Evolutionary conservation across 805 yeast genomes (phyloP).

Genomic region (Starmerella bombicola): DNA sequence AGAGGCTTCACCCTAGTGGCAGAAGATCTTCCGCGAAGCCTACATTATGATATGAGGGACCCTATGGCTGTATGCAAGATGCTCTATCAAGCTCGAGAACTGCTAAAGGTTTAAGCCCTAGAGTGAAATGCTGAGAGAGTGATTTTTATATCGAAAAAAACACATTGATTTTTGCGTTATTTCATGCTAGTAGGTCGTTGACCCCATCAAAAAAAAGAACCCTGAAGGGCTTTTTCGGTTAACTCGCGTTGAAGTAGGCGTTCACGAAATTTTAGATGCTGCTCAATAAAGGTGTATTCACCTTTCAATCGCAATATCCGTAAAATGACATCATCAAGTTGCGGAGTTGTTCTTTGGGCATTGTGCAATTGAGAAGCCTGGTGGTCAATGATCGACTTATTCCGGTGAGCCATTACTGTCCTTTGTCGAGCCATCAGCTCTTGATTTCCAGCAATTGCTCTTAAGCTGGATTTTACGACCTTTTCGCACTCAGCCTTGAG

Average conservation of each 20-base stretch:
- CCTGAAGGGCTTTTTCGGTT: conserved; percentile 35
- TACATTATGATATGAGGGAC: neutral
- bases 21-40: neutral
- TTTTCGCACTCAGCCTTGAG: conserved; percentile 49
- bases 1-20: neutral
- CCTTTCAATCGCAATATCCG: conserved; percentile 59
- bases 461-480: conserved; percentile 40
- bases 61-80: neutral
- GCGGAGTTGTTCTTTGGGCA: conserved; percentile 36
- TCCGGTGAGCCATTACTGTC: conserved; percentile 62
- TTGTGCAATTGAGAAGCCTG: conserved; percentile 37
- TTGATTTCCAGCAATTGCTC: conserved; percentile 33
- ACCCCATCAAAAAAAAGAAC: conserved; percentile 14
- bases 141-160: neutral
- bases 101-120: neutral
- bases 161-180: no score
- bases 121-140: no score
- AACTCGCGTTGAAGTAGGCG: conserved; percentile 42
- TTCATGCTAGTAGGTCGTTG: no score
- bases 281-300: conserved; percentile 45
- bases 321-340: conserved; percentile 55
- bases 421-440: conserved; percentile 46
- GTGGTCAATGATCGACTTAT: conserved; percentile 41
- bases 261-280: conserved; percentile 51
- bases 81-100: neutral